Evolutionary conservation across 371 early-diverging fungal species (phyloP).

Genomic region (Apophysomyces elegans): DNA sequence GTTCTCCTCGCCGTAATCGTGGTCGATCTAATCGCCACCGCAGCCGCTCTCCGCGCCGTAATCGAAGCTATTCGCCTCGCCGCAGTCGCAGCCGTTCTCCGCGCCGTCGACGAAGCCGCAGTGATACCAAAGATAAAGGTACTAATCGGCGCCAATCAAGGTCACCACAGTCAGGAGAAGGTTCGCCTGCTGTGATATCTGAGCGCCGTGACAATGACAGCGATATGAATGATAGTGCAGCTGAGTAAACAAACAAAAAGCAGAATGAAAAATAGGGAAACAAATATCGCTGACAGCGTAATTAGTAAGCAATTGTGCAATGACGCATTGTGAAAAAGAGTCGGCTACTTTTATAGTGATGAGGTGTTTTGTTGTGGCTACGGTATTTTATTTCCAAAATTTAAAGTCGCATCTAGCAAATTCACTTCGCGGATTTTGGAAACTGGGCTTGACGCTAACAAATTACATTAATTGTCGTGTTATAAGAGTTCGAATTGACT

Average conservation of each 20-base stretch:
- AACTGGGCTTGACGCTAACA: too few relatives aligned
- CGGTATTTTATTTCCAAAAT: too few relatives aligned
- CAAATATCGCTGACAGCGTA: constrained; percentile 9
- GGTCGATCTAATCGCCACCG: constrained; percentile 5
- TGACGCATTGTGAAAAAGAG: constrained; percentile 10
- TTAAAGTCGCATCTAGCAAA: too few relatives aligned
- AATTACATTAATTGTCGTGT: too few relatives aligned
- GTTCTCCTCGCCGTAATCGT: constrained; percentile 11
- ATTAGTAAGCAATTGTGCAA: constrained; percentile 3
- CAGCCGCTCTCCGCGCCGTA: constrained; percentile 13
- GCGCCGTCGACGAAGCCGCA: constrained; percentile 1
- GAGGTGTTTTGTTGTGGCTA: constrained; percentile 7
- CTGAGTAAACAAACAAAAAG: not conserved
- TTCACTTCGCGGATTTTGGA: too few relatives aligned
- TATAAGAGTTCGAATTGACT: too few relatives aligned
- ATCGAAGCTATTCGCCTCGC: not conserved
- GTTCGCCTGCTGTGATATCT: not conserved
- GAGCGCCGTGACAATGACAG: not conserved
- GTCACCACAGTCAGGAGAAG: not conserved
- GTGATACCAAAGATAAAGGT: constrained; percentile 1
- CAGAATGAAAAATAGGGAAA: not conserved
- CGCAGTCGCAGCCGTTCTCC: constrained; percentile 18
- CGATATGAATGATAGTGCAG: not conserved
- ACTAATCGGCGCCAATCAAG: constrained; percentile 2
- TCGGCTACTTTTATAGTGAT: constrained; percentile 15